Percentiles rank a stretch among this genome's conserved stretches.
Conservation (phyloP, 345 rosid species). For the Populus simonii region DNA sequence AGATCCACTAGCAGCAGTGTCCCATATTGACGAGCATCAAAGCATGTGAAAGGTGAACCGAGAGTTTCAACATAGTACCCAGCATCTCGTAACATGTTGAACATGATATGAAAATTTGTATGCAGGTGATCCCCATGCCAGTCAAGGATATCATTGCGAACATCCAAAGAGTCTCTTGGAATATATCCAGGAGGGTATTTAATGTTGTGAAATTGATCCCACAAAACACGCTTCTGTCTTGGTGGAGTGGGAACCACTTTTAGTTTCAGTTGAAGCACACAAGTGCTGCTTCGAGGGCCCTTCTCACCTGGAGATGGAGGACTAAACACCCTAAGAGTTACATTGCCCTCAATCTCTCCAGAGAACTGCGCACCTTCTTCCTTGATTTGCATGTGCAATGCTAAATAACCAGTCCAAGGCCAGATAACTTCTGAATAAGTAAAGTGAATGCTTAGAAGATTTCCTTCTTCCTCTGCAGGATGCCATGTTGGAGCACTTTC, state of each 20-base stretch:
- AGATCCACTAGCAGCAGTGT: conserved; percentile 94
- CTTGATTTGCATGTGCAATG: conserved; percentile 94
- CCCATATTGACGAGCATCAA: conserved; percentile 88
- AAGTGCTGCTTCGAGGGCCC: conserved; percentile 55
- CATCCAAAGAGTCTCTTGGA: conserved; percentile 97
- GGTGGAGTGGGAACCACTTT: conserved; percentile 89
- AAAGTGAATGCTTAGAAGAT: conserved; percentile 76
- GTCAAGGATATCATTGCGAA: conserved; percentile 94
- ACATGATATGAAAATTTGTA: conserved; percentile 92
- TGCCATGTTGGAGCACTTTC: conserved; percentile 89
- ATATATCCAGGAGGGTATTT: conserved; percentile 99
- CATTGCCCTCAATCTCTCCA: conserved; percentile 85
- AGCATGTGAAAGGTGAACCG: conserved; percentile 96
- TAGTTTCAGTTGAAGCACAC: conserved; percentile 73
- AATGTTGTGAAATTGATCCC: conserved; percentile 98
- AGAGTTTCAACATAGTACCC: conserved; percentile 94
- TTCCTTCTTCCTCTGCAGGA: conserved; percentile 82
- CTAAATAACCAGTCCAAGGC: conserved; percentile 99
- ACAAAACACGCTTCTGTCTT: conserved; percentile 77
- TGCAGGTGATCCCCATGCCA: conserved; percentile 99
- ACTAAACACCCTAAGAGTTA: conserved; percentile 62
- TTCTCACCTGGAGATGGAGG: conserved; percentile 80
- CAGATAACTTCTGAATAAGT: conserved; percentile 82
- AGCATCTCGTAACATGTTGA: conserved; percentile 85
- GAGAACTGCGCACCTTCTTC: conserved; percentile 88